Conservation (phyloP, 2,329 filamentous ascomycete genomes). For the Nannizziopsis arthrosporioides region DNA sequence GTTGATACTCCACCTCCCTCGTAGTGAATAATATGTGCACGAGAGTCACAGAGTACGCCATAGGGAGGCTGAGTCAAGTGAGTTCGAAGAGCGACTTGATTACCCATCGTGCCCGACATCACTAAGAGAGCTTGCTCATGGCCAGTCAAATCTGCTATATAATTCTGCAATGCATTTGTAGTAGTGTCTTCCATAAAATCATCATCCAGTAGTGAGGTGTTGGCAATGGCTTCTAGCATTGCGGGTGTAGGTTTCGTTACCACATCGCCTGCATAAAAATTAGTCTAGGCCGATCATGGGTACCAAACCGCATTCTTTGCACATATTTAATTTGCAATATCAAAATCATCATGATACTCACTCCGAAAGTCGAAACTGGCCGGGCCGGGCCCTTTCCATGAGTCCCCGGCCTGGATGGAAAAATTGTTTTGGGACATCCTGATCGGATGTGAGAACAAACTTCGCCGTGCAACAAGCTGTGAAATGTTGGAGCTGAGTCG, state of each 20-base stretch:
- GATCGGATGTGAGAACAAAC: neutral
- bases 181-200: slow-evolving; percentile 70
- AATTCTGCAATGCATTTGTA: slow-evolving; percentile 62
- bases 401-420: neutral
- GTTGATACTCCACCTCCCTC: slow-evolving; percentile 58
- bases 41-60: slow-evolving; percentile 64
- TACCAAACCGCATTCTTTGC: no score
- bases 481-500: neutral
- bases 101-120: slow-evolving; percentile 86
- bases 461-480: neutral
- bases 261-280: slow-evolving; percentile 44
- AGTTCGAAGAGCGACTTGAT: slow-evolving; percentile 70
- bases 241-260: slow-evolving; percentile 64
- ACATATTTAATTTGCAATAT: neutral
- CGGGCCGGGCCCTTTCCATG: slow-evolving; percentile 10
- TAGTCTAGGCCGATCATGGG: neutral
- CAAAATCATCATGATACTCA: slow-evolving; percentile 1
- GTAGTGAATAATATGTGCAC: slow-evolving; percentile 60
- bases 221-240: slow-evolving; percentile 70
- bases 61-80: slow-evolving; percentile 72
- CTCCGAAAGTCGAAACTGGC: slow-evolving; percentile 15
- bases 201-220: slow-evolving; percentile 69
- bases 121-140: slow-evolving; percentile 72
- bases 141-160: slow-evolving; percentile 59
- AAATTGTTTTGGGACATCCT: neutral